Conservation (phyloP, 108 stramenopile genomes). For the Fragilaria radians region DNA sequence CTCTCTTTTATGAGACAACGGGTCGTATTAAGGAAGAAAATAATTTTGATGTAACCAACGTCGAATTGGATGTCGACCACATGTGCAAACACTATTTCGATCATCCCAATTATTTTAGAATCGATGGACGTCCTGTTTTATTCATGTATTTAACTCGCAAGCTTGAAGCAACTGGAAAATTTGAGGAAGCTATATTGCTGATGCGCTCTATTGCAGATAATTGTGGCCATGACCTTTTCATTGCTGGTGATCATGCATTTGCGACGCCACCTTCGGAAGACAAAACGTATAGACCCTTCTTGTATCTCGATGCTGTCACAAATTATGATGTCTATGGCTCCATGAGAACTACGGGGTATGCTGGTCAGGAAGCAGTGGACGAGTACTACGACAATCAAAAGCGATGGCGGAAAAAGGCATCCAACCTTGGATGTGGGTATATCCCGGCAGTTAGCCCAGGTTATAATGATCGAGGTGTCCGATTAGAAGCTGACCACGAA, state of each 20-base stretch:
- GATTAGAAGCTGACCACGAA: background rate
- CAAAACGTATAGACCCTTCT: background rate
- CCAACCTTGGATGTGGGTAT: background rate
- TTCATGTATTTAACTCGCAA: constrained; percentile 19
- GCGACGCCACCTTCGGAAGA: background rate
- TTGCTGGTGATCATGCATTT: constrained; percentile 24
- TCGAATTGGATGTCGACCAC: constrained; percentile 18
- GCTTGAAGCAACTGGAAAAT: background rate
- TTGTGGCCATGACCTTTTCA: constrained; percentile 12
- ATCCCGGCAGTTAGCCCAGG: background rate
- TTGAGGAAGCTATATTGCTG: constrained; percentile 5
- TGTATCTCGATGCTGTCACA: constrained; percentile 31
- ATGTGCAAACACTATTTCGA: constrained; percentile 21
- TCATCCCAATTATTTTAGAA: constrained; percentile 22
- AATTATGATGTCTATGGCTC: constrained; percentile 31
- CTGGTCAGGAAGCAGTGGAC: constrained; percentile 11
- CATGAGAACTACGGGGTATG: constrained; percentile 17
- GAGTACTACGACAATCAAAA: constrained; percentile 3
- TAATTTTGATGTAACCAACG: background rate
- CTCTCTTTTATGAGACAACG: constrained; percentile 13
- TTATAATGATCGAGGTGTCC: background rate
- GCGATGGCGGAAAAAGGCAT: background rate
- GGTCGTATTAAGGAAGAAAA: constrained; percentile 8
- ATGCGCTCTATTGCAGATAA: constrained; percentile 6
- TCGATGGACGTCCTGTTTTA: constrained; percentile 25